phyloP scores from a whole-genome alignment of 1,284 basidiomycete genomes.

The Exobasidium rhododendri region DNA sequence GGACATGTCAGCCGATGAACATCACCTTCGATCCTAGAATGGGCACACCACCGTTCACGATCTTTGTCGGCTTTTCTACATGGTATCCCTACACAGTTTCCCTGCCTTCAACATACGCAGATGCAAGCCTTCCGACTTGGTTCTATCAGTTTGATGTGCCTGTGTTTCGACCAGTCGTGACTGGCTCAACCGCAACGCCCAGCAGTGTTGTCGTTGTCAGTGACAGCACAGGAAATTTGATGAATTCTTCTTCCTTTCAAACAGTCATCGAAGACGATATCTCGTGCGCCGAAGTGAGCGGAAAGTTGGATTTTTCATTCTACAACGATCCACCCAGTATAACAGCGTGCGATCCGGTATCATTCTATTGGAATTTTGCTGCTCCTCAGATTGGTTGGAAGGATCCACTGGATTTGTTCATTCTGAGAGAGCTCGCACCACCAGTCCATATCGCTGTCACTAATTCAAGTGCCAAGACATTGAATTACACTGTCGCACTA shows the following conservation, averaged over 20 bases:
- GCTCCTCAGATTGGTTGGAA: conserved; percentile 1
- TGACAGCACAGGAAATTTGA: conserved; percentile 33
- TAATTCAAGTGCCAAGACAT: conserved; percentile 5
- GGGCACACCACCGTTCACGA: conserved; percentile 34
- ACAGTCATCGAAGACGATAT: conserved; percentile 15
- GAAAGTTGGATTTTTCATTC: conserved; percentile 23
- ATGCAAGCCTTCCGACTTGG: conserved; percentile 26
- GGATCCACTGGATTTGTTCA: conserved; percentile 23
- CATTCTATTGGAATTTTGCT: conserved; percentile 23
- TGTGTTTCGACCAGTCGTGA: conserved; percentile 12
- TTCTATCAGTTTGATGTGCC: conserved; percentile 36
- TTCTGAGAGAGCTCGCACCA: conserved; percentile 27
- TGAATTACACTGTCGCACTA: conserved; percentile 26
- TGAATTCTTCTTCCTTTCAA: conserved; percentile 35
- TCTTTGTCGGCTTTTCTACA: conserved; percentile 35
- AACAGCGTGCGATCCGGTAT: conserved; percentile 23
- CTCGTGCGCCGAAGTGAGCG: conserved; percentile 18
- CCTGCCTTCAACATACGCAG: conserved; percentile 29
- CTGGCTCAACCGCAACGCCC: conserved; percentile 23
- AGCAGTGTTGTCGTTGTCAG: conserved; percentile 33
- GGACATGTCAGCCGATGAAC: conserved; percentile 34
- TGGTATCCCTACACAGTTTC: conserved; percentile 29
- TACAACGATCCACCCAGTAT: conserved; percentile 17
- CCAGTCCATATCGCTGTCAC: conserved; percentile 27
- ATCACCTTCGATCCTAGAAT: conserved; percentile 37